A percentile compares a stretch with the other conserved stretches of the same genome.
These are phyloP conservation scores for Acanthamoeba castellanii DNA, from an alignment of 208 protist genomes.

Conservation along the genomic window DNA sequence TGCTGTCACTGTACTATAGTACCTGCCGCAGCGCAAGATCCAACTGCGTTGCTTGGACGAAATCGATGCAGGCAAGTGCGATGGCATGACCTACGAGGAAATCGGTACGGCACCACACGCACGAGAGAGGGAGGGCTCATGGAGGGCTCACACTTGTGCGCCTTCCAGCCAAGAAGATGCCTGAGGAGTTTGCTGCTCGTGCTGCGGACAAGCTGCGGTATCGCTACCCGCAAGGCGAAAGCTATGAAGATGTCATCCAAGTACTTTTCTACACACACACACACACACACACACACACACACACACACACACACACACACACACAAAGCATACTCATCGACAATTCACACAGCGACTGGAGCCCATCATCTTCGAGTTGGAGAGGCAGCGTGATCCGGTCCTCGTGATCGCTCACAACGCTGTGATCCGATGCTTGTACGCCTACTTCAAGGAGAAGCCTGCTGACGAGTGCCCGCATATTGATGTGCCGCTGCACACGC, in stretches of 20 bases:
- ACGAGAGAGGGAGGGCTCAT: not conserved
- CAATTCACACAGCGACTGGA: slow-evolving; percentile 67
- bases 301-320: not conserved
- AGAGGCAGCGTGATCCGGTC: slow-evolving; percentile 79
- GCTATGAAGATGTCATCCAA: slow-evolving; percentile 77
- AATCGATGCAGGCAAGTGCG: slow-evolving; percentile 83
- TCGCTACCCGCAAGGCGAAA: slow-evolving; percentile 83
- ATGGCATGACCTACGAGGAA: slow-evolving; percentile 84
- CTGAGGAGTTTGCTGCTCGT: slow-evolving; percentile 78
- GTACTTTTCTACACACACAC: not conserved
- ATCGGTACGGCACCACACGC: slow-evolving; percentile 50
- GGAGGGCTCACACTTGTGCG: not conserved
- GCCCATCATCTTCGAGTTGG: slow-evolving; percentile 81
- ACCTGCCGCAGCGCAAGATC: slow-evolving; percentile 74
- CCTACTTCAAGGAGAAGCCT: slow-evolving; percentile 81
- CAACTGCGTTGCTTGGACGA: slow-evolving; percentile 79
- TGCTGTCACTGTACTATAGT: not conserved
- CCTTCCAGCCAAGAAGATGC: slow-evolving; percentile 71
- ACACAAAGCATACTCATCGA: no score
- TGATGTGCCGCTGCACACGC: slow-evolving; percentile 84
- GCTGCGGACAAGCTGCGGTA: slow-evolving; percentile 80
- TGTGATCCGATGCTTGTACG: slow-evolving; percentile 80
- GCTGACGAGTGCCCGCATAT: slow-evolving; percentile 81
- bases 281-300: not conserved
- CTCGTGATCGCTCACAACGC: slow-evolving; percentile 85